Evolutionary conservation across 1,284 basidiomycete species (phyloP), one percentile per base, ranked within the genome.

Genomic region (Cutaneotrichosporon spelunceum): DNA sequence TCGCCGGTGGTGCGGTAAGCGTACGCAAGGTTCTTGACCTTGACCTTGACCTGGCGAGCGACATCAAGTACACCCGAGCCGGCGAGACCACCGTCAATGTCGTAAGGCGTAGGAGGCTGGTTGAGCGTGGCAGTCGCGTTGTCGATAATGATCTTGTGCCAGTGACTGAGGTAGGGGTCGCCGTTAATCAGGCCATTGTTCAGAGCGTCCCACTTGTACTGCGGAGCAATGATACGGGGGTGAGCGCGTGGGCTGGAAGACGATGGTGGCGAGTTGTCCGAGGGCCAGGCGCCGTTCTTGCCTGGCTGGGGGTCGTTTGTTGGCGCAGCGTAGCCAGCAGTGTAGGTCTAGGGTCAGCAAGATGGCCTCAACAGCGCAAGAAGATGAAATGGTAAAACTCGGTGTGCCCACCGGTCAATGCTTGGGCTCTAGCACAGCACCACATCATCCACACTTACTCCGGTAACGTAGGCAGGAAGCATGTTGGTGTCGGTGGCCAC

Each of bases 11-110:
- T 86, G 61, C 87, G 87, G 78, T 90, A 98, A 26, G 84, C 93
- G 74, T 98, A 99, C 1, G 88, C 86, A 78, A 91, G 96, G 39
- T 91, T 90, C 81, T 98, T 98, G 78, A 98, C 82, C 63, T 91
- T 85, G 80, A 88, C 83, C 80, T 99, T 98, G 72, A 96, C 83
- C 76, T 90, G 85, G 69, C 96, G 88, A 29, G 93, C 88, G 68
- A 88, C 87, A 76, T 99, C 96, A 58, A 99, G 84, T 39, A 98
- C 93, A 79, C 96, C 96, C 64, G 90, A 95, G 36, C 83, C 82
- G 21, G 62, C 62, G 29, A 80, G 73, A 66, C 83, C 84, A 50
- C 90, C 88, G 74, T 98, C 94, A 73, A 86, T 77, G 64, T 81
- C 78, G 75, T 96, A 96, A n/a, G 75, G 72, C 30, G 89, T 88